A percentile compares a stretch with the other conserved stretches of the same genome.
phyloP scores from a whole-genome alignment of 768 basidiomycete genomes.

The Russula griseocarnosa region DNA sequence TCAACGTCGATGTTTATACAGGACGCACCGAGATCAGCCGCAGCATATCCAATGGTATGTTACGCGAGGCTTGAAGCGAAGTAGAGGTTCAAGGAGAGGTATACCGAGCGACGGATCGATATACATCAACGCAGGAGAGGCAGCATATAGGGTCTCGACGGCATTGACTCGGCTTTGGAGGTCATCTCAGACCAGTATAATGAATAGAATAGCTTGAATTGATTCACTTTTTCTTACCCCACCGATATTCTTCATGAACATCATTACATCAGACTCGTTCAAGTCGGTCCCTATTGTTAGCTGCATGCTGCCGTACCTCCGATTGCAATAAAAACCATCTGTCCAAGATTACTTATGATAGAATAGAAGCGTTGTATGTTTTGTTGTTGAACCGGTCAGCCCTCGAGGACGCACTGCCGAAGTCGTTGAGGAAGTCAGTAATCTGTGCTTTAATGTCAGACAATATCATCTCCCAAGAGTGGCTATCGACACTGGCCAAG shows the following conservation, averaged over 20 bases:
- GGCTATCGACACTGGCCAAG: slow-evolving; percentile 15
- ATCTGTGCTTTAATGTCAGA: slow-evolving; percentile 33
- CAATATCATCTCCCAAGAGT: not conserved
- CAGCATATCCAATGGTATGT: not conserved
- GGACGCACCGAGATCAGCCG: slow-evolving; percentile 24
- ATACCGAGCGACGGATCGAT: slow-evolving; percentile 47
- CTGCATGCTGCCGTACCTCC: slow-evolving; percentile 51
- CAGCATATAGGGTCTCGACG: slow-evolving; percentile 51
- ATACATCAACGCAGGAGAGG: slow-evolving; percentile 52
- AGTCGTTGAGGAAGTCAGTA: slow-evolving; percentile 45
- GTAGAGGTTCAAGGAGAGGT: slow-evolving; percentile 26
- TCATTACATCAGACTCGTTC: slow-evolving; percentile 48
- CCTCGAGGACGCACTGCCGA: slow-evolving; percentile 40
- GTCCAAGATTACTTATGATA: slow-evolving; percentile 52
- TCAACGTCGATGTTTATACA: too few relatives aligned
- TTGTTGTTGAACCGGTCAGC: slow-evolving; percentile 43
- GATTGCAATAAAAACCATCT: slow-evolving; percentile 47
- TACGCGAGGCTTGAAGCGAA: slow-evolving; percentile 14
- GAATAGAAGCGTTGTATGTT: slow-evolving; percentile 43
- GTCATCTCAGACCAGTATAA: not conserved
- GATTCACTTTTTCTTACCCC: slow-evolving; percentile 35
- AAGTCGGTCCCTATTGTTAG: slow-evolving; percentile 49
- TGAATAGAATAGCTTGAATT: not conserved
- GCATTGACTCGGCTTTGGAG: slow-evolving; percentile 38
- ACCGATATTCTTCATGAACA: slow-evolving; percentile 44